Percentiles rank a stretch among this genome's conserved stretches.
Evolutionary conservation across 441 rosid genomes (phyloP).

Genomic region (Arabidopsis hybrid): DNA sequence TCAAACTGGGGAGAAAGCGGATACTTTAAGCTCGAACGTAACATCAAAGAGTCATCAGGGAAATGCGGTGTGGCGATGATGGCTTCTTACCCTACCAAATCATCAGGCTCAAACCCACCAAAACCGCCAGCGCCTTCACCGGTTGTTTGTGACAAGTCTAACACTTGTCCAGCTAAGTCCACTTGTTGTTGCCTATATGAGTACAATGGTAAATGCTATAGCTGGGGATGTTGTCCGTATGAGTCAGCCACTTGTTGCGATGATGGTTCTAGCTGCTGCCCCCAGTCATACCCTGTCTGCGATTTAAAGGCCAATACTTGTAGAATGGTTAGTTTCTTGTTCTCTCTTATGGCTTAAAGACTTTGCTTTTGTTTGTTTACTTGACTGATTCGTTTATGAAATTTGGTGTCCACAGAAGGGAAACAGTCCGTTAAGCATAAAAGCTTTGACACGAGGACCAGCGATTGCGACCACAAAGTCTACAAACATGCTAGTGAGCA

Average conservation of each 20-base stretch:
- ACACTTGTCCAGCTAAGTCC: constrained; percentile 55
- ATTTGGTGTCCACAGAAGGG: constrained; percentile 48
- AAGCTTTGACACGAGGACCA: constrained; percentile 51
- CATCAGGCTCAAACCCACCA: constrained; percentile 60
- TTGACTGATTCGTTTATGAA: constrained; percentile 14
- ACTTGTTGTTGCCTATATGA: constrained; percentile 70
- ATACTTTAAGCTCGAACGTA: constrained; percentile 60
- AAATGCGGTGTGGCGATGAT: constrained; percentile 69
- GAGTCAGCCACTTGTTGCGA: constrained; percentile 74
- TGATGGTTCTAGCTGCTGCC: constrained; percentile 61
- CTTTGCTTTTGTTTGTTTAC: background rate
- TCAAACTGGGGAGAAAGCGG: constrained; percentile 68
- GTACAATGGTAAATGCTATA: constrained; percentile 54
- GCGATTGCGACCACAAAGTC: constrained; percentile 46
- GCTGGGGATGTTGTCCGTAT: constrained; percentile 75
- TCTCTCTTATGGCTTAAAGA: background rate
- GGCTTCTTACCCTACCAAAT: constrained; percentile 66
- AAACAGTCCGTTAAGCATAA: constrained; percentile 51
- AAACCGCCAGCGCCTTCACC: constrained; percentile 69
- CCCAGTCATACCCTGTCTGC: constrained; percentile 44
- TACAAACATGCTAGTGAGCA: constrained; percentile 37
- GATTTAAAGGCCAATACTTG: constrained; percentile 44
- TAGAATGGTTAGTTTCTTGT: constrained; percentile 46
- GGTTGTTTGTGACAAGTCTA: constrained; percentile 58
- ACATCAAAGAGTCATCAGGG: constrained; percentile 46